Base-by-base conservation (phyloP, 169 alveolate species). In the Plasmodium fragile region DNA sequence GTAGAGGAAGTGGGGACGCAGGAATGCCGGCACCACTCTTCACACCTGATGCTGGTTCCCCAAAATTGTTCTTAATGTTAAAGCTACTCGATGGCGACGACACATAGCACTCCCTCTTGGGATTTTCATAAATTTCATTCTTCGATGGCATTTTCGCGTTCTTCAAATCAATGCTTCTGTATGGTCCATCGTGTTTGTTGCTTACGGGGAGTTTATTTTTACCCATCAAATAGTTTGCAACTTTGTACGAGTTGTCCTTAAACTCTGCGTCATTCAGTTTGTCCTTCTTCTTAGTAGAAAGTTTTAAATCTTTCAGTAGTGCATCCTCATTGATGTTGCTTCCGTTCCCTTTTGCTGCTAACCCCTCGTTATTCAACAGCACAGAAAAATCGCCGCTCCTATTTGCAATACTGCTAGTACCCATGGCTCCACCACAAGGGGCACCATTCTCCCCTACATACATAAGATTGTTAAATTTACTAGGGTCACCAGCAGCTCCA, bases 71-170 rank as follows among this genome's bases (percentile, higher is more conserved):
- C 41, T 85, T 85, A 30, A 75, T 3, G 53, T 73, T 85, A 30
- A 85, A 13, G 43, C 25, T 85, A 85, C 45, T 73, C 71, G 82
- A 16, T 41, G 80, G 43, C 5, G 84, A 73, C 18, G 93, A 85
- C 16, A 52, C 55, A 30, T 52, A 85, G 39, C 78, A 45, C 6
- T 79, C 89, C 41, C 53, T 87, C 22, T 53, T 89, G 8, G 70
- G 10, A 89, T 52, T 71, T 13, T 89, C 94, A 78, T 55, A 89
- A 3, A 55, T 89, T 22, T 89, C 94, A 18, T 78, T 78, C 41
- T 78, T 78, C 1, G 41, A 18, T 25, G 39, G 53, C 25, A 39
- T 34, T 28, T 89, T 89, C 78, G 49, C 90, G 81, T 49, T 79
- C 8, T 89, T 78, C 25, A 77, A 28, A 78, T 89, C 94, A 3